A percentile compares a stretch with the other conserved stretches of the same genome.
phyloP scores from a whole-genome alignment of 805 yeast species.

The Cyberlindnera veronae region DNA sequence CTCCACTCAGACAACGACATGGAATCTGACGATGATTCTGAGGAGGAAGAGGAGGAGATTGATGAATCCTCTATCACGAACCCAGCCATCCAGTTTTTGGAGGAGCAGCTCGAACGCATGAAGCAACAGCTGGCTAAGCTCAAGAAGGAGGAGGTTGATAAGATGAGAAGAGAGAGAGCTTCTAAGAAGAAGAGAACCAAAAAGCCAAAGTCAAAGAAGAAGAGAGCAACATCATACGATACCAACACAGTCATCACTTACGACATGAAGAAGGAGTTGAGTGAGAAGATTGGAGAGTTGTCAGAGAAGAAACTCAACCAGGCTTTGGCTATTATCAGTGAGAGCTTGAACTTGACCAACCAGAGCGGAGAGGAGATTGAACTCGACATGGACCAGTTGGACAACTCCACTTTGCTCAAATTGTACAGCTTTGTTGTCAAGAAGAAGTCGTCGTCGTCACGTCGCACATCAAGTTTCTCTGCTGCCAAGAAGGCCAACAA shows the following conservation, averaged over 20 bases:
- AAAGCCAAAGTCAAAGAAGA: conserved; percentile 31
- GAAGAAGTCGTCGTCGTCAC: conserved; percentile 27
- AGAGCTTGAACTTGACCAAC: conserved; percentile 56
- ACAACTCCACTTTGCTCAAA: conserved; percentile 75
- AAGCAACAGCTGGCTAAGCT: conserved; percentile 77
- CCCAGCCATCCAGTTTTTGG: conserved; percentile 87
- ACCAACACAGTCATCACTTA: conserved; percentile 58
- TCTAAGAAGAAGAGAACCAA: conserved; percentile 41
- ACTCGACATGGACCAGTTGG: conserved; percentile 90
- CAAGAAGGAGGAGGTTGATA: conserved; percentile 73
- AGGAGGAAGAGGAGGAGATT: conserved; percentile 49
- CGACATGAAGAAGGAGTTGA: conserved; percentile 93
- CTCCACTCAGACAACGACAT: conserved; percentile 25
- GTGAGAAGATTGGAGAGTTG: conserved; percentile 75
- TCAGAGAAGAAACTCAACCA: conserved; percentile 79
- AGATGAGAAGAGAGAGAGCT: conserved; percentile 58
- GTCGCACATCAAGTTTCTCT: conserved; percentile 4
- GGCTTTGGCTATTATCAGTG: conserved; percentile 81
- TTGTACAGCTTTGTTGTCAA: conserved; percentile 79
- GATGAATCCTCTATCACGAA: conserved; percentile 67
- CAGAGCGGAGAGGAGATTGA: conserved; percentile 87
- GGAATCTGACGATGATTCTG: conserved; percentile 31
- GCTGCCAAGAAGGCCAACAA: conserved; percentile 39
- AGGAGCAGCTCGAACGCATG: conserved; percentile 83
- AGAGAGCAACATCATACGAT: conserved; percentile 21